phyloP scores from a whole-genome alignment of 805 yeast species.

The Candida palmyrensis region DNA sequence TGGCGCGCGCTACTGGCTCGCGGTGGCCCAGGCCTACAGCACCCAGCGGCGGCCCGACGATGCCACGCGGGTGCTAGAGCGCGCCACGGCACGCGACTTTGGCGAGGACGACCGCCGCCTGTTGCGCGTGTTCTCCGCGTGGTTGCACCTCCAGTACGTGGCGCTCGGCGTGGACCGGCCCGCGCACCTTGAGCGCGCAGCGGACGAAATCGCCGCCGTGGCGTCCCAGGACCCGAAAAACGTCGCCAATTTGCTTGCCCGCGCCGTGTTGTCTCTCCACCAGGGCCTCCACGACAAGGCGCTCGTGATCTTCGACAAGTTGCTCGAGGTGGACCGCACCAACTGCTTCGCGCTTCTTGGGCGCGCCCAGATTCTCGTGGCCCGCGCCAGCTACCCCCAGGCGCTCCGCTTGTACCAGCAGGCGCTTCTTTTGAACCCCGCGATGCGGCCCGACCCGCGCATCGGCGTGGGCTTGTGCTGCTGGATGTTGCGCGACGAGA shows the following conservation, averaged over 20 bases:
- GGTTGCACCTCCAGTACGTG: conserved; percentile 61
- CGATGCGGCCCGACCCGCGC: conserved; percentile 85
- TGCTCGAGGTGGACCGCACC: conserved; percentile 48
- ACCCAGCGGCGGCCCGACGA: conserved; percentile 53
- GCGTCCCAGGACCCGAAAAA: conserved; percentile 10
- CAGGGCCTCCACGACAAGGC: conserved; percentile 68
- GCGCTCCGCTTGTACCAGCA: conserved; percentile 84
- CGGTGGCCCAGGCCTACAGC: conserved; percentile 78
- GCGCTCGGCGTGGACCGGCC: conserved; percentile 22
- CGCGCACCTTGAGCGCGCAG: conserved; percentile 19
- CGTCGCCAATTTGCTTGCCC: conserved; percentile 52
- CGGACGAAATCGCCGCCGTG: conserved; percentile 15
- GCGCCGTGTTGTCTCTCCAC: conserved; percentile 59
- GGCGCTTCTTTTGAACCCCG: conserved; percentile 69
- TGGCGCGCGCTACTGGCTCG: conserved; percentile 74
- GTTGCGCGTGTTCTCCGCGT: conserved; percentile 60
- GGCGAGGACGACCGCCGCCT: conserved; percentile 40
- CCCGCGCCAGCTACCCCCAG: conserved; percentile 59
- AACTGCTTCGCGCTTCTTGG: conserved; percentile 77
- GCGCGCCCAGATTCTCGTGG: conserved; percentile 75
- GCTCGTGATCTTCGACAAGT: conserved; percentile 58
- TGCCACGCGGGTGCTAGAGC: conserved; percentile 57
- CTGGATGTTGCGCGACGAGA: conserved; percentile 79
- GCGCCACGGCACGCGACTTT: conserved; percentile 47
- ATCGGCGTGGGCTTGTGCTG: conserved; percentile 92